Conservation (phyloP, 2,329 filamentous ascomycete species). For the Coniochaeta prunicola region DNA sequence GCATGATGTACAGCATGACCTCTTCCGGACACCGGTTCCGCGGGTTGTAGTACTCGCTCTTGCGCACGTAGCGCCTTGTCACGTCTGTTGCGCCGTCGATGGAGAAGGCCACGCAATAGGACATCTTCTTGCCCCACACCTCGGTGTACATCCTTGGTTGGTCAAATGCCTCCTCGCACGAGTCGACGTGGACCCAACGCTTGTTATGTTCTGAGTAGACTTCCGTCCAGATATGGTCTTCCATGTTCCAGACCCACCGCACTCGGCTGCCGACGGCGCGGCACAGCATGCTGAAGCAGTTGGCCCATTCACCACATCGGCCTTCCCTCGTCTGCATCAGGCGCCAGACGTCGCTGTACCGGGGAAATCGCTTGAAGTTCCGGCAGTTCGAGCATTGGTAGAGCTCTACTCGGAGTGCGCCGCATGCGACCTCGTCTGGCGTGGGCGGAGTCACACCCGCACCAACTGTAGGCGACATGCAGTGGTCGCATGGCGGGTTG, state of each 20-base stretch:
- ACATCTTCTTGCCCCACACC: slow-evolving; percentile 94
- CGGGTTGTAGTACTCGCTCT: slow-evolving; percentile 63
- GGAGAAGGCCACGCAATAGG: slow-evolving; percentile 94
- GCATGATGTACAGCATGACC: slow-evolving; percentile 82
- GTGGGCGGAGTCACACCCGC: slow-evolving; percentile 78
- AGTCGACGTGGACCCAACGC: slow-evolving; percentile 95
- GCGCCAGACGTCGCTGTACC: slow-evolving; percentile 93
- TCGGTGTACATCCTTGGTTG: slow-evolving; percentile 87
- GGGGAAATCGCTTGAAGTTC: slow-evolving; percentile 79
- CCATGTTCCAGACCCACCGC: slow-evolving; percentile 96
- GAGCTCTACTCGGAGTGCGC: slow-evolving; percentile 80
- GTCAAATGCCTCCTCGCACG: slow-evolving; percentile 92
- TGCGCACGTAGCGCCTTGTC: slow-evolving; percentile 62
- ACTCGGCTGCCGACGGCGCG: slow-evolving; percentile 84
- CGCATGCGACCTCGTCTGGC: slow-evolving; percentile 82
- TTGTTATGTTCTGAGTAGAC: slow-evolving; percentile 91
- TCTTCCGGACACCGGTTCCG: slow-evolving; percentile 80
- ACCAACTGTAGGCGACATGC: slow-evolving; percentile 73
- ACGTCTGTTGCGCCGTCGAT: slow-evolving; percentile 72
- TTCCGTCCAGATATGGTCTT: slow-evolving; percentile 97
- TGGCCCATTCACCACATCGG: slow-evolving; percentile 91
- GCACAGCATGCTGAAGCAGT: slow-evolving; percentile 98
- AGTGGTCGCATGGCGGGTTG: slow-evolving; percentile 80
- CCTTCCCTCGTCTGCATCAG: slow-evolving; percentile 80
- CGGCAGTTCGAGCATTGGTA: slow-evolving; percentile 85